Evolutionary conservation across 1,284 basidiomycete genomes (phyloP).

Genomic region (Porogramme epimiltina): DNA sequence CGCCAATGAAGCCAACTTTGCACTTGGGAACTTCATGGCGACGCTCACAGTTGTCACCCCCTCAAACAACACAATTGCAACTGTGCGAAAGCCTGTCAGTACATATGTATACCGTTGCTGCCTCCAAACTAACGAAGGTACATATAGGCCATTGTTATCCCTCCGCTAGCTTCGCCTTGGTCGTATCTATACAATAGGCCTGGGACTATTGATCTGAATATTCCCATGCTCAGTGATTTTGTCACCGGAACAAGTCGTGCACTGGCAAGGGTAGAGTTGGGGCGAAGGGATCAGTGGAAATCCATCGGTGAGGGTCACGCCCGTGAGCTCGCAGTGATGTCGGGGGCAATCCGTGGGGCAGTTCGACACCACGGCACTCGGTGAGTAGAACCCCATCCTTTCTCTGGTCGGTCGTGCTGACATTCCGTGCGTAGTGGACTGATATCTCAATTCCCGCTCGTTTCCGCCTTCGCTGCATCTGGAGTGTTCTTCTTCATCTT

Average conservation of each 20-base stretch:
- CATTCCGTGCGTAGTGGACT: constrained; percentile 51
- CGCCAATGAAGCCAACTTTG: constrained; percentile 63
- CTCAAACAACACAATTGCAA: constrained; percentile 61
- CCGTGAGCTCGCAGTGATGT: constrained; percentile 66
- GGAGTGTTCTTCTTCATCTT: constrained; percentile 53
- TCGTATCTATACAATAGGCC: constrained; percentile 43
- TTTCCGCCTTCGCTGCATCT: constrained; percentile 46
- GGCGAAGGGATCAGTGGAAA: constrained; percentile 70
- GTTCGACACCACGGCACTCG: constrained; percentile 67
- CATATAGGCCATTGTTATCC: constrained; percentile 60
- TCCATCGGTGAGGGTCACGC: constrained; percentile 64
- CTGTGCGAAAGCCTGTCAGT: constrained; percentile 66
- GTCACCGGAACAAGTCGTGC: constrained; percentile 48
- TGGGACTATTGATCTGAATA: constrained; percentile 44
- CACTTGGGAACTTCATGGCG: constrained; percentile 81
- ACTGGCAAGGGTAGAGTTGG: constrained; percentile 60
- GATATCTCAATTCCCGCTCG: constrained; percentile 69
- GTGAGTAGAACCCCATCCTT: constrained; percentile 38
- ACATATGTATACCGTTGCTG: neutral
- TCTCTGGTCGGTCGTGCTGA: constrained; percentile 6
- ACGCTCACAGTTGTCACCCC: constrained; percentile 56
- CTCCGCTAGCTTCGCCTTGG: constrained; percentile 37
- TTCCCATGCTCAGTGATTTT: constrained; percentile 59
- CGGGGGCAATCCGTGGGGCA: constrained; percentile 59
- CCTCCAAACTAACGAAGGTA: neutral